A percentile compares a stretch with the other conserved stretches of the same genome.
These are phyloP conservation scores for Globisporangium alternatum DNA, from an alignment of 352 stramenopile genomes.

Conservation along the genomic window DNA sequence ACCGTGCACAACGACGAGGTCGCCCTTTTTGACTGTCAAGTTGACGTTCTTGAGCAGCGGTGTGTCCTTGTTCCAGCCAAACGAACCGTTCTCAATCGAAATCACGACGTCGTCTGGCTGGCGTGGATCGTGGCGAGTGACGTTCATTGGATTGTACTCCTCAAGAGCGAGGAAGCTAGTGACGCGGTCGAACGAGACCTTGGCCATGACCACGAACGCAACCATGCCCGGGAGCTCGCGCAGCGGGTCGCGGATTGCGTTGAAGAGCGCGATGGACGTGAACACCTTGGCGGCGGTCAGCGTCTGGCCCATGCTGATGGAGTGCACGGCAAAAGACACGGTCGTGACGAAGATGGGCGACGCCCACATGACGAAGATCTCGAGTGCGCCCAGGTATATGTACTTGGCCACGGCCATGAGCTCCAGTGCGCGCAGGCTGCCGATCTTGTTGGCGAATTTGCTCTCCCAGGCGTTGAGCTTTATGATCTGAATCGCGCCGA, in stretches of 20 bases:
- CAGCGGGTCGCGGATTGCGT: conserved; percentile 34
- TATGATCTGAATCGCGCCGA: neutral
- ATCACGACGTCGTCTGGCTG: neutral
- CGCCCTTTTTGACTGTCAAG: conserved; percentile 13
- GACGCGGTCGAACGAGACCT: conserved; percentile 31
- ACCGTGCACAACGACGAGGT: too few species aligned
- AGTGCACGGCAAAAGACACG: too few species aligned
- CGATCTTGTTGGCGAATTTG: neutral
- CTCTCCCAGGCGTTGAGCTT: neutral
- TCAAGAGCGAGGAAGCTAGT: conserved; percentile 22
- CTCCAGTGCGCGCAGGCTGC: too few species aligned
- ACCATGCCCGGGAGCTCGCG: conserved; percentile 24
- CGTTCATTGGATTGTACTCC: conserved; percentile 18
- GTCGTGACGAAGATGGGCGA: too few species aligned
- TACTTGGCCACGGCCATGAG: too few species aligned
- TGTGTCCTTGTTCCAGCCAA: conserved; percentile 11
- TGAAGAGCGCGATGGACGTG: conserved; percentile 46
- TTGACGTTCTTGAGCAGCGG: conserved; percentile 18
- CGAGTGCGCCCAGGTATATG: too few species aligned
- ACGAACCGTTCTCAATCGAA: conserved; percentile 24
- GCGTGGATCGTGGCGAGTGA: neutral
- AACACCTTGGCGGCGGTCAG: conserved; percentile 48
- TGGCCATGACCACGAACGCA: conserved; percentile 32
- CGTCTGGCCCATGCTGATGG: conserved; percentile 24
- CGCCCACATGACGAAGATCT: too few species aligned